phyloP scores from a whole-genome alignment of 179 eudicot genomes.

The Beta macrorhiza region DNA sequence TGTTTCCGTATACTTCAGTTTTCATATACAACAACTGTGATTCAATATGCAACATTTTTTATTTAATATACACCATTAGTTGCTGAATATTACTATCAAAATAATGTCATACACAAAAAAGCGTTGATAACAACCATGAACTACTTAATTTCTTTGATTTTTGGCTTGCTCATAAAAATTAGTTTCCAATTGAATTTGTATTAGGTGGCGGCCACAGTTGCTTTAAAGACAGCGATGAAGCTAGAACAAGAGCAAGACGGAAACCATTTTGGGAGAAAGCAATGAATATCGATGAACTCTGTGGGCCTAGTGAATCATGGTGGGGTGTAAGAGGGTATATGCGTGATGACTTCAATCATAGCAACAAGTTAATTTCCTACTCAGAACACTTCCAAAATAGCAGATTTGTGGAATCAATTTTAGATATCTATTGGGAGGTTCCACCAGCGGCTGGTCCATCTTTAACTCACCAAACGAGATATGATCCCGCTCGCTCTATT shows the following conservation, averaged over 20 bases:
- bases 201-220: conserved; percentile 99
- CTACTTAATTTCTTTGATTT: background rate
- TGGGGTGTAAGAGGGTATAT: conserved; percentile 96
- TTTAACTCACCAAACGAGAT: conserved; percentile 88
- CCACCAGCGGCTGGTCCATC: conserved; percentile 98
- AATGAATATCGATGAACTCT: conserved; percentile 69
- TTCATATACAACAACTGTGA: too few species aligned
- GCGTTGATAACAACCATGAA: too few species aligned
- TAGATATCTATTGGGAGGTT: conserved; percentile 88
- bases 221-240: conserved; percentile 94
- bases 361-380: conserved; percentile 69
- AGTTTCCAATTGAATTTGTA: background rate
- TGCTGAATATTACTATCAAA: too few species aligned
- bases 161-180: background rate
- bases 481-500: conserved; percentile 83
- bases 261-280: conserved; percentile 92
- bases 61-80: too few species aligned
- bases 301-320: conserved; percentile 89
- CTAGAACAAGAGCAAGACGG: conserved; percentile 67
- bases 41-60: too few species aligned
- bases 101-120: too few species aligned
- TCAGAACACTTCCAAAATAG: conserved; percentile 81
- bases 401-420: conserved; percentile 77
- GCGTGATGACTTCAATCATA: conserved; percentile 95
- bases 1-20: too few species aligned